phyloP scores from a whole-genome alignment of 768 basidiomycete genomes.

The Suillus plorans region DNA sequence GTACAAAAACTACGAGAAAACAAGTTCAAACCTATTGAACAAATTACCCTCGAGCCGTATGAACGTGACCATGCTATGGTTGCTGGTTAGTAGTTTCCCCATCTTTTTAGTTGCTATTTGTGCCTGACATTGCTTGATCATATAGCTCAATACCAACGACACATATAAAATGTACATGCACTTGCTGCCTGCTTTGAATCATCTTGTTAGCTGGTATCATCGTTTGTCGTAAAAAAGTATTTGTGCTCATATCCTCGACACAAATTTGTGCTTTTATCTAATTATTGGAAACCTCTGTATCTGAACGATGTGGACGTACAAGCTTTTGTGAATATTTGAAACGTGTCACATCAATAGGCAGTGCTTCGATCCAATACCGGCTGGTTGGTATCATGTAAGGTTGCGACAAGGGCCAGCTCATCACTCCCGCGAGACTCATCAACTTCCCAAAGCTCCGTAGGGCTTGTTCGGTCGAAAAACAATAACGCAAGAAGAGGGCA shows the following conservation, averaged over 20 bases:
- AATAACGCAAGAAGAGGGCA: constrained; percentile 25
- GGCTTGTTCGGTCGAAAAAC: constrained; percentile 14
- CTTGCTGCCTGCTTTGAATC: constrained; percentile 8
- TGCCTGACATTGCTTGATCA: constrained; percentile 4
- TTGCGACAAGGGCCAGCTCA: neutral
- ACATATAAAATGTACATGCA: constrained; percentile 29
- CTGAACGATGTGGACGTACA: neutral
- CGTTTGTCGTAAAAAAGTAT: constrained; percentile 15
- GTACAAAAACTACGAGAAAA: constrained; percentile 74
- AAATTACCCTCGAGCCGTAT: constrained; percentile 93
- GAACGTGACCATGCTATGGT: constrained; percentile 93
- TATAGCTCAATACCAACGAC: constrained; percentile 48
- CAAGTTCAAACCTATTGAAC: constrained; percentile 92
- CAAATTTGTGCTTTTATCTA: constrained; percentile 14
- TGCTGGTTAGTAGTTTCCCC: constrained; percentile 49
- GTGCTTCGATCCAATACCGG: neutral
- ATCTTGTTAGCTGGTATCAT: constrained; percentile 2
- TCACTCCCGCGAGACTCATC: neutral
- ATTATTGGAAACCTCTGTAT: constrained; percentile 11
- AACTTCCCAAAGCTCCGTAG: constrained; percentile 10
- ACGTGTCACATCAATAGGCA: neutral
- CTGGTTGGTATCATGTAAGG: neutral
- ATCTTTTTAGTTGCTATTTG: neutral
- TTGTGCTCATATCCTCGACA: constrained; percentile 15
- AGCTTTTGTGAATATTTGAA: neutral